phyloP scores from a whole-genome alignment of 1,284 basidiomycete genomes.

The Ceratobasidium papillatum region DNA sequence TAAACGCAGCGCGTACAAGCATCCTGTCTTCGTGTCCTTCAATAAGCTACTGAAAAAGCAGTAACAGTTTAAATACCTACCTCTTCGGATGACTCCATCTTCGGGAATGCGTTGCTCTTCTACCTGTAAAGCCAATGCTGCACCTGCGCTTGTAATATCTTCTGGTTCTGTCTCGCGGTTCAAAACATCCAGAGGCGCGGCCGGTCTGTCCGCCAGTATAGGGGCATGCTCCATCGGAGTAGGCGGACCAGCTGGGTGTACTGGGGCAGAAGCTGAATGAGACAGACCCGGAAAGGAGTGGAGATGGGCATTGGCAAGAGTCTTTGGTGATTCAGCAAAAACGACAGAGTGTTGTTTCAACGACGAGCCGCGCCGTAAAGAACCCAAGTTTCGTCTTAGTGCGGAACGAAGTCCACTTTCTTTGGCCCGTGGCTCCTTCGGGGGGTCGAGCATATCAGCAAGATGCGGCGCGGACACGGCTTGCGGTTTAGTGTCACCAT shows the following conservation, averaged over 20 bases:
- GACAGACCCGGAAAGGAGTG: background rate
- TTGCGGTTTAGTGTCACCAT: conserved; percentile 4
- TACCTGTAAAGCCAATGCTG: conserved; percentile 50
- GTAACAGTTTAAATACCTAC: background rate
- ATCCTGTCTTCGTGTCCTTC: conserved; percentile 70
- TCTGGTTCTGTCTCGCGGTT: conserved; percentile 61
- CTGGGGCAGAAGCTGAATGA: conserved; percentile 14
- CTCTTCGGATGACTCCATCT: conserved; percentile 26
- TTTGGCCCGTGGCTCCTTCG: background rate
- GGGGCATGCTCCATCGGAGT: conserved; percentile 9
- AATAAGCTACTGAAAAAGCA: background rate
- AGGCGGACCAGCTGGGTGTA: background rate
- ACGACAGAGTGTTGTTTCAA: conserved; percentile 22
- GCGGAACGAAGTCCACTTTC: conserved; percentile 20
- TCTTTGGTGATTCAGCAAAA: conserved; percentile 29
- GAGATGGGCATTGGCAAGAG: background rate
- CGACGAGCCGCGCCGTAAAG: background rate
- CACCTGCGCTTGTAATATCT: conserved; percentile 69
- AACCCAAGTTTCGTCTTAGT: conserved; percentile 14
- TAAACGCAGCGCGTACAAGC: conserved; percentile 77
- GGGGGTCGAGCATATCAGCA: background rate
- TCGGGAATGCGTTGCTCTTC: conserved; percentile 2
- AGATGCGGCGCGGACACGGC: conserved; percentile 11
- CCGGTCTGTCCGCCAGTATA: conserved; percentile 52
- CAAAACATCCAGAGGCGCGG: conserved; percentile 67